Conservation (phyloP, 768 basidiomycete genomes). For the Calocera viscosa region DNA sequence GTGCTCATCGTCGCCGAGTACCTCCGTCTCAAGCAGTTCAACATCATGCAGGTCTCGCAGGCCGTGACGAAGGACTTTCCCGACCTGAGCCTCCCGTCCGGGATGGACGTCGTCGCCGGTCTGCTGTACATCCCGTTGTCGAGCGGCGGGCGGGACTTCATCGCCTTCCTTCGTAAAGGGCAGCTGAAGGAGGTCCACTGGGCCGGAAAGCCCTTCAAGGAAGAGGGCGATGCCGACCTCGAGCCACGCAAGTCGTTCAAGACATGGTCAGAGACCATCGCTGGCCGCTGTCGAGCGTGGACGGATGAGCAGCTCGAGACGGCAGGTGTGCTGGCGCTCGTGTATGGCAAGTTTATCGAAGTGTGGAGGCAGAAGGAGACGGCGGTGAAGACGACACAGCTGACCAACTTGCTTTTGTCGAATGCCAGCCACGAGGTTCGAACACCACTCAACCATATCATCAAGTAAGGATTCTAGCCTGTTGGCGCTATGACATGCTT, state of each 20-base stretch:
- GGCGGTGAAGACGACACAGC: conserved; percentile 54
- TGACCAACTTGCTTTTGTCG: conserved; percentile 60
- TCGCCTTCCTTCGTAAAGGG: conserved; percentile 66
- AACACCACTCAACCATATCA: conserved; percentile 70
- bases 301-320: conserved; percentile 75
- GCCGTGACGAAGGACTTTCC: conserved; percentile 57
- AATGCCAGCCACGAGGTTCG: conserved; percentile 79
- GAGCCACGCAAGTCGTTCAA: conserved; percentile 74
- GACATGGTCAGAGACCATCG: conserved; percentile 61
- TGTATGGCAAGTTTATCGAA: conserved; percentile 77
- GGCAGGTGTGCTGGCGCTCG: conserved; percentile 61
- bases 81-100: conserved; percentile 48
- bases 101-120: conserved; percentile 56
- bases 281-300: conserved; percentile 57
- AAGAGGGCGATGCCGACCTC: conserved; percentile 32
- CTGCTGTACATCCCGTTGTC: conserved; percentile 66
- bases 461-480: conserved; percentile 44
- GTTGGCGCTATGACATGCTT: neutral
- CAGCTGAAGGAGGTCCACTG: conserved; percentile 57
- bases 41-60: conserved; percentile 56
- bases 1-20: conserved; percentile 70
- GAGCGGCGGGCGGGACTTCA: conserved; percentile 60
- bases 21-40: conserved; percentile 57
- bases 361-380: conserved; percentile 76
- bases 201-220: conserved; percentile 63